A percentile compares a stretch with the other conserved stretches of the same genome.
phyloP scores from a whole-genome alignment of 352 stramenopile genomes.

The Globisporangium paddicum region DNA sequence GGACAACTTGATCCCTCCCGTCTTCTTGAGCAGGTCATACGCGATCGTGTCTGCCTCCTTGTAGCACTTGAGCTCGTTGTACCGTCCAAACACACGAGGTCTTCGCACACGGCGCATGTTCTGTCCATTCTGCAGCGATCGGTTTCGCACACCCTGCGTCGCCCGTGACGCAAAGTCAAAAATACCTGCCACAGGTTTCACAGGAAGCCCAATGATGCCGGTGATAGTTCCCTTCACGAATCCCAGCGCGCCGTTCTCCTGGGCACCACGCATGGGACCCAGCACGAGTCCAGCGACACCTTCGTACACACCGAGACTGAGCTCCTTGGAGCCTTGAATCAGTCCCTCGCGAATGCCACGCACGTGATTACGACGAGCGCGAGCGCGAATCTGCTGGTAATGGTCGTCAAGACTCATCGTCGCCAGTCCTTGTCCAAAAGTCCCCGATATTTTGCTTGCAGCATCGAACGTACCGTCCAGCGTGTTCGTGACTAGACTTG shows the following conservation, averaged over 20 bases:
- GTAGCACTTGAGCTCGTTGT: constrained; percentile 88
- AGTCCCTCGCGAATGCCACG: constrained; percentile 75
- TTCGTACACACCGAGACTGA: constrained; percentile 83
- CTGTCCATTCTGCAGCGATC: constrained; percentile 74
- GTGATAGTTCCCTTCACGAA: constrained; percentile 86
- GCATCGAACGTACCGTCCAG: constrained; percentile 86
- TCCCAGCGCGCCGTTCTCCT: constrained; percentile 73
- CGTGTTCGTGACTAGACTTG: constrained; percentile 84
- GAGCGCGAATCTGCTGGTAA: constrained; percentile 82
- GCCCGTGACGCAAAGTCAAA: constrained; percentile 89
- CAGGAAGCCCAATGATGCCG: constrained; percentile 79
- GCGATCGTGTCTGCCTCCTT: constrained; percentile 86
- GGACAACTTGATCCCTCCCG: constrained; percentile 55
- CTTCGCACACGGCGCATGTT: constrained; percentile 74
- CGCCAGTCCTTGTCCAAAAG: constrained; percentile 82
- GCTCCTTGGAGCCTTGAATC: constrained; percentile 79
- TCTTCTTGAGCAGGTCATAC: constrained; percentile 79
- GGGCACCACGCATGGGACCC: constrained; percentile 75
- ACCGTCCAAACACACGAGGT: constrained; percentile 84
- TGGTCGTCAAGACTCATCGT: constrained; percentile 85
- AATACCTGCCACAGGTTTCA: constrained; percentile 85
- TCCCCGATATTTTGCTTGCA: constrained; percentile 86
- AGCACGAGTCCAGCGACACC: constrained; percentile 78
- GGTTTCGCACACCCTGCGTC: constrained; percentile 81
- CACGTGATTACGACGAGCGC: constrained; percentile 72